Base-by-base conservation (phyloP, 495 filamentous ascomycete genomes). In the Penicillium flavigenum region DNA sequence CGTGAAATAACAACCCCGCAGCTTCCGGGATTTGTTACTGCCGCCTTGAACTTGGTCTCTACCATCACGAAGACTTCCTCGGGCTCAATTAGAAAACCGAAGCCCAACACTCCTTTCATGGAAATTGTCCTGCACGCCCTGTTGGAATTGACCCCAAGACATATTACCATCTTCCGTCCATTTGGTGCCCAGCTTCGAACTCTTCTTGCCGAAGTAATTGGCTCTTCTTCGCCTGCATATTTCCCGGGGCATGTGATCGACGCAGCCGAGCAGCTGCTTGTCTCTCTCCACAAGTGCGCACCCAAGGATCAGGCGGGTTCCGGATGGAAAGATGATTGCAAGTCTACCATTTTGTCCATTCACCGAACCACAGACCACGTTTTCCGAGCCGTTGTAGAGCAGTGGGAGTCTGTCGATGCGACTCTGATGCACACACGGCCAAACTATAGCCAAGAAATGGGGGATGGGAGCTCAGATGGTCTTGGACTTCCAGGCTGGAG, bases 1-100 rank as follows among this genome's bases (percentile, higher is more conserved):
- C 79, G 91, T 61, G 91, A 96, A 66, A 88, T 95, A 59, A 91
- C 89, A 2, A 95, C 91, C 4, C 92, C 92, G 10, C 87, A 84
- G 17, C 77, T 97, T 14, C 85, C 89, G 16, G 75, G 78, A 5
- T 95, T 91, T 61, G 80, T 90, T 51, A 84, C 83, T 10, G 79
- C 86, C 7, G 91, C 88, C 51, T 71, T 96, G 20, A 86, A 87
- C 64, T 73, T 90, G 24, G 72, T 89, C 50, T 83, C 83, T 38
- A 72, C 64, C 34, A 36, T 61, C 14, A 58, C 54, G 5, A 72
- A 78, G 42, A 63, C 65, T 2, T 63, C 70, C 5, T 75, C 70
- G 16, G 75, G 75, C 14, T 72, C 73, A 12, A 63, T 69, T 69
- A 51, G 80, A 65, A 70, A 78, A 74, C 57, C 74, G 31, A 76